A percentile compares a stretch with the other conserved stretches of the same genome.
Conservation (phyloP, 352 stramenopile species). For the Phytophthora tubulina region DNA sequence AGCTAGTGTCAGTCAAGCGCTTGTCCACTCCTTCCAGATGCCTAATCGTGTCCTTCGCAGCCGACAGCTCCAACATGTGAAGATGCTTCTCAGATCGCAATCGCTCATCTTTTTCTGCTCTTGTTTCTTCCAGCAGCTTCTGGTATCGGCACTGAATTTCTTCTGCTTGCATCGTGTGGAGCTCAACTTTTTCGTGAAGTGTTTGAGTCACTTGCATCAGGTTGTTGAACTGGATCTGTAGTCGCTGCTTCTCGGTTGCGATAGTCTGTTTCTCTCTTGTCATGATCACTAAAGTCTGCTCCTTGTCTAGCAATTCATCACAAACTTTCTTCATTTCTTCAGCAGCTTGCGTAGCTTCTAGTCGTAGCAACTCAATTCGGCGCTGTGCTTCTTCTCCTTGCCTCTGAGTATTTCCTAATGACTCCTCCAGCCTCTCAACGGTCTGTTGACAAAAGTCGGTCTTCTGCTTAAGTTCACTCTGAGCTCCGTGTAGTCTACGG, state of each 20-base stretch:
- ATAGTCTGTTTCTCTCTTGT: slow-evolving; percentile 48
- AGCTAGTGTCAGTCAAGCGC: slow-evolving; percentile 27
- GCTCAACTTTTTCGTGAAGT: slow-evolving; percentile 51
- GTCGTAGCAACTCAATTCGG: slow-evolving; percentile 58
- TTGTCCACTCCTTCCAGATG: slow-evolving; percentile 55
- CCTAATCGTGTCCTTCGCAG: slow-evolving; percentile 50
- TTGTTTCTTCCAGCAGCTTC: slow-evolving; percentile 42
- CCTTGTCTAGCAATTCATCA: slow-evolving; percentile 51
- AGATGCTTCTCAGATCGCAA: slow-evolving; percentile 56
- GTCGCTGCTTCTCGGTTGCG: slow-evolving; percentile 47
- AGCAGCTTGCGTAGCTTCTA: slow-evolving; percentile 52
- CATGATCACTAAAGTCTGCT: slow-evolving; percentile 45
- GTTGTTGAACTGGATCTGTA: slow-evolving; percentile 68
- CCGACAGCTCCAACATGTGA: slow-evolving; percentile 53
- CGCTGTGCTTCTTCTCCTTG: slow-evolving; percentile 65
- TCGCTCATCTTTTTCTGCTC: slow-evolving; percentile 57
- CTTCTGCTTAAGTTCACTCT: slow-evolving; percentile 70
- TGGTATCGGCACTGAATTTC: slow-evolving; percentile 53
- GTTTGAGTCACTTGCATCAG: slow-evolving; percentile 34
- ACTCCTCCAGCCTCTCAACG: slow-evolving; percentile 57
- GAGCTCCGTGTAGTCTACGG: slow-evolving; percentile 52
- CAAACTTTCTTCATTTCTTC: slow-evolving; percentile 46
- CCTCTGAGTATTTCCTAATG: slow-evolving; percentile 39
- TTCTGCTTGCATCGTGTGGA: slow-evolving; percentile 53
- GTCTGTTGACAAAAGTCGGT: slow-evolving; percentile 63